Base-by-base conservation (phyloP, 2,329 filamentous ascomycete genomes). In the Didymella arachidicola region DNA sequence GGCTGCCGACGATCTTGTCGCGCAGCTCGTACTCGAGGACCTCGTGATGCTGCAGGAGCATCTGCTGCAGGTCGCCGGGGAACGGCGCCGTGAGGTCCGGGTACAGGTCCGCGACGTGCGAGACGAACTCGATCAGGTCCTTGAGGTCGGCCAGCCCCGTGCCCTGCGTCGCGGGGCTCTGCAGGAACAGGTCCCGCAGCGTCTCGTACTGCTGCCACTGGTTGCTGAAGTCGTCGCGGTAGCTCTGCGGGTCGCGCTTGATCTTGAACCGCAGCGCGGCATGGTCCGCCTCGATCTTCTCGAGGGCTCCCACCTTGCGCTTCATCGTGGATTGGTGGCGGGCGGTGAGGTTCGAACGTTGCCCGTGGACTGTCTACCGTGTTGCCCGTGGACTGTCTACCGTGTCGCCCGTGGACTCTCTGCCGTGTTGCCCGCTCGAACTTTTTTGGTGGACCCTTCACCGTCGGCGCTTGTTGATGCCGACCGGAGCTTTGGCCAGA, bases 91-190 rank as follows among this genome's bases (percentile, higher is more conserved):
- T 93, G 61, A 94, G 85, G 58, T 89, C 86, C 49, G 92, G 92
- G 78, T 96, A 99, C 80, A 92, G 96, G 73, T 97, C 93, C 74
- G 94, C 90, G 61, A 96, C 90, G 79, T 99, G 95, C 19, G 93
- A 89, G 68, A 98, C 89, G 70, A 99, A 91, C 72, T 98, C 94
- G 69, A 99, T 90, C 67, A 97, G 85, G 72, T 98, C 93, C 70
- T 91, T 89, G 69, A 99, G 90, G 12, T 92, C 92, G 53, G 95
- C 87, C 57, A 94, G 83, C 45, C 92, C 91, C 44, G 89, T 89
- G 69, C 89, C 91, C 50, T 90, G 89, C 10, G 89, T 89, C 14
- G 88, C 83, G 6, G 95, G 95, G 46, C 92, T 90, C 41, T 90
- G 86, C 71, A 97, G 84, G 79, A 98, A 97, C 68, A 98, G 92